Base-by-base conservation (phyloP, 371 early-diverging fungal genomes). In the Rhizopus microsporus region DNA sequence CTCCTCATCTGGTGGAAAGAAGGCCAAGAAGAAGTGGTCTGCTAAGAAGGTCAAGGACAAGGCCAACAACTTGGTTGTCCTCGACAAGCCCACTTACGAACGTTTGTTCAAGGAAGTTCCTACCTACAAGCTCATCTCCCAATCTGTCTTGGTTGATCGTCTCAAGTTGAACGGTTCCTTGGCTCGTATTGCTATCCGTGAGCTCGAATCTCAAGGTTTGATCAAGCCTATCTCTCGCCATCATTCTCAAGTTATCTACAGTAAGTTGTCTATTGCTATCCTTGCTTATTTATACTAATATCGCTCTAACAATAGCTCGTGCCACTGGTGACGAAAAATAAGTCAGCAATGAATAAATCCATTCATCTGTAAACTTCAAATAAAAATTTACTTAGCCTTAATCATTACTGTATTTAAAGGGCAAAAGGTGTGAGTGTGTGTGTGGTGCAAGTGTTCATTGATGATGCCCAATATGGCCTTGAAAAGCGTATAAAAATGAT, bases 21-120 rank as follows among this genome's bases (percentile, higher is more conserved):
- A 87, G 77, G 88, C 89, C 82, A 93, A 93, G 85, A 93, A 92
- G 94, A 95, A 95, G 90, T 95, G 95, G 95, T 94, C 95, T 66
- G 93, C 93, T 85, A 93, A 92, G 69, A 92, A 92, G 86, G 90
- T 90, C 68, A 94, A 94, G 94, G 95, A 95, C 82, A 94, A 94
- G 93, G 86, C 93, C 81, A 94, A 95, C 92, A 94, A 94, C 90
- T 82, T 91, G 79, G 96, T 97, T 60, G 81, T 88, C 78, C 88
- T 97, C 67, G 92, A 93, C 82, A 89, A 93, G 80, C 78, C 88
- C 64, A 94, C 93, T 68, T 88, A 90, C 69, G 95, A 94, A 65
- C 92, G 90, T 82, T 87, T 96, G 60, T 90, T 89, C 88, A 99
- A 99, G 93, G 99, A 99, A 82, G 95, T 95, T 43, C 99, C 98